Evolutionary conservation across 345 rosid species (phyloP).

Genomic region (Arabis alpina): DNA sequence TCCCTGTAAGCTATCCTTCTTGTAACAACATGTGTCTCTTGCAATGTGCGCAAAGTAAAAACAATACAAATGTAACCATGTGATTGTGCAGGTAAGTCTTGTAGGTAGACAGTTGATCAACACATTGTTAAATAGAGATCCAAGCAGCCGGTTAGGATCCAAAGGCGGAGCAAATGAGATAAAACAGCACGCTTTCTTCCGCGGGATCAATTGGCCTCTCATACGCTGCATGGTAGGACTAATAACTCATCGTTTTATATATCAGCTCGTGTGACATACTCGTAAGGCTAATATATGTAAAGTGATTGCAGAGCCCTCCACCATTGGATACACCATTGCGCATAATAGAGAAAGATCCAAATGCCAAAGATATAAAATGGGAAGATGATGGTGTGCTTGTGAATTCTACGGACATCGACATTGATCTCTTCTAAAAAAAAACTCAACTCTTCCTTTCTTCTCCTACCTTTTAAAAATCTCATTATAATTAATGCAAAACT

Average conservation of each 20-base stretch:
- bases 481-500: slow-evolving; percentile 24
- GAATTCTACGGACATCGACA: slow-evolving; percentile 59
- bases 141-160: slow-evolving; percentile 75
- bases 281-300: background rate
- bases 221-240: slow-evolving; percentile 81
- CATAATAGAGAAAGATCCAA: slow-evolving; percentile 60
- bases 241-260: background rate
- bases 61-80: slow-evolving; percentile 4
- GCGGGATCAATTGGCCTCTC: slow-evolving; percentile 90
- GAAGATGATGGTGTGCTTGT: slow-evolving; percentile 85
- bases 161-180: slow-evolving; percentile 80
- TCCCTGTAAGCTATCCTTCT: slow-evolving; percentile 56
- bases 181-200: slow-evolving; percentile 90
- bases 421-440: slow-evolving; percentile 72
- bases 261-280: background rate
- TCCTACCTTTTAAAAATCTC: background rate
- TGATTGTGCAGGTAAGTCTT: slow-evolving; percentile 78
- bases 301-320: slow-evolving; percentile 71
- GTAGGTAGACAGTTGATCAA: slow-evolving; percentile 77
- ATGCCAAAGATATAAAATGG: slow-evolving; percentile 68
- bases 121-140: slow-evolving; percentile 74
- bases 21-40: slow-evolving; percentile 18
- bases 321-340: slow-evolving; percentile 64
- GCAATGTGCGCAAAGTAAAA: background rate
- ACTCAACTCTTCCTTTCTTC: slow-evolving; percentile 6